Evolutionary conservation across 768 basidiomycete genomes (phyloP), one percentile per base, ranked within the genome.

Genomic region (Astraeus odoratus): DNA sequence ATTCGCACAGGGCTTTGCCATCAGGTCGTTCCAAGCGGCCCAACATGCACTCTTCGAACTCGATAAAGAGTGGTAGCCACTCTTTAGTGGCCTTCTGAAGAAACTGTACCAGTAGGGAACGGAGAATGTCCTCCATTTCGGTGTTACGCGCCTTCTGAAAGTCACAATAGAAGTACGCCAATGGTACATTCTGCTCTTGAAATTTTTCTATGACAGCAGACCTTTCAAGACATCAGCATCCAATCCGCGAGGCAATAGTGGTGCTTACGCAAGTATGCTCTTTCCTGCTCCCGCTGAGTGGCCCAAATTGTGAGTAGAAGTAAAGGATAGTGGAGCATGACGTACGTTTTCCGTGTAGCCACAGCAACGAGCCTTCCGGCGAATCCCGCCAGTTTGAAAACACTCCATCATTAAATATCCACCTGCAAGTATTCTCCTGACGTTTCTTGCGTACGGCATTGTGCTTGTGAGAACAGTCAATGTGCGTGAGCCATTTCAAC

Each of bases 121-220:
- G 50, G 31, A 56, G 43, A 12, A 59, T 44, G n/a, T 49, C 52
- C 1, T 51, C 30, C 6, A 49, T 42, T 6, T 43, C 44, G 2
- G 45, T 56, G 2, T 49, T 57, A 1, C 35, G 20, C 3, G 7
- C 18, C 1, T 19, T 38, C 5, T 43, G 44, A 34, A 61, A 60
- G 36, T 59, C 54, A 4, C 59, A 61, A 44, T 58, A 61, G 36
- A 60, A 59, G 19, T 44, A 56, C 0, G 22, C 44, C 3, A 46
- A 5, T 0, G 6, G 16, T 30, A 39, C 42, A n/a, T 31, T 23
- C 1, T 6, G 2, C 1, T 2, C 13, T 10, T 13, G 2, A 13
- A 51, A 18, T 4, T 44, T 30, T 18, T 54, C 39, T 1, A 57
- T 43, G 4, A 46, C 44, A 4, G 45, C 47, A 44, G 52, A 37